Conservation (phyloP, 805 yeast species). For the Pichia phayaonensis region DNA sequence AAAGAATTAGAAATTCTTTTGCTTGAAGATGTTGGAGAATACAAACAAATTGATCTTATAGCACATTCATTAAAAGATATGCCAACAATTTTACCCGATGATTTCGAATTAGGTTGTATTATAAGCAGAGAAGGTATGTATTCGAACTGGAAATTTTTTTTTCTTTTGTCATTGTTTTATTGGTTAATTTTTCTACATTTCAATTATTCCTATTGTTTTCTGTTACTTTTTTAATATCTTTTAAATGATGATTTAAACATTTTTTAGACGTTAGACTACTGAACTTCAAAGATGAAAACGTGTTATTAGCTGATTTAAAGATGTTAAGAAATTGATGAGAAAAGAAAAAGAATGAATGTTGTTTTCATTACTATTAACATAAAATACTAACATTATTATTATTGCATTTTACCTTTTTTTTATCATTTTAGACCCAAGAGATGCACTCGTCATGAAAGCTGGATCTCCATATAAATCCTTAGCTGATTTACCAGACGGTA, state of each 20-base stretch:
- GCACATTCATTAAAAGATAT: constrained; percentile 90
- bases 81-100: constrained; percentile 87
- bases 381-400: constrained; percentile 7
- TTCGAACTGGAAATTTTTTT: neutral
- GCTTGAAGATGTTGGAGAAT: constrained; percentile 53
- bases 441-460: constrained; percentile 72
- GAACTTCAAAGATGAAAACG: constrained; percentile 26
- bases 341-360: neutral
- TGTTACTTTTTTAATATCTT: neutral
- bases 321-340: neutral
- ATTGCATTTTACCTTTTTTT: neutral
- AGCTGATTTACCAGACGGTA: constrained; percentile 72
- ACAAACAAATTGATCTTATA: constrained; percentile 71
- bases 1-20: constrained; percentile 82
- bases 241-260: constrained; percentile 24
- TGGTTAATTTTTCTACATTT: neutral
- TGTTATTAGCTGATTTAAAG: constrained; percentile 15
- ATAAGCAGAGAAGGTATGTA: constrained; percentile 58
- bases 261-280: constrained; percentile 34
- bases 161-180: neutral
- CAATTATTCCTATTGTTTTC: neutral
- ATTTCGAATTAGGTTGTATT: constrained; percentile 83
- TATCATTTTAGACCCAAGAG: constrained; percentile 63
- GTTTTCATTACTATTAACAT: neutral
- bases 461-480: constrained; percentile 58